Evolutionary conservation across 352 stramenopile genomes (phyloP).

Genomic region (Globisporangium rhizosaccharum): DNA sequence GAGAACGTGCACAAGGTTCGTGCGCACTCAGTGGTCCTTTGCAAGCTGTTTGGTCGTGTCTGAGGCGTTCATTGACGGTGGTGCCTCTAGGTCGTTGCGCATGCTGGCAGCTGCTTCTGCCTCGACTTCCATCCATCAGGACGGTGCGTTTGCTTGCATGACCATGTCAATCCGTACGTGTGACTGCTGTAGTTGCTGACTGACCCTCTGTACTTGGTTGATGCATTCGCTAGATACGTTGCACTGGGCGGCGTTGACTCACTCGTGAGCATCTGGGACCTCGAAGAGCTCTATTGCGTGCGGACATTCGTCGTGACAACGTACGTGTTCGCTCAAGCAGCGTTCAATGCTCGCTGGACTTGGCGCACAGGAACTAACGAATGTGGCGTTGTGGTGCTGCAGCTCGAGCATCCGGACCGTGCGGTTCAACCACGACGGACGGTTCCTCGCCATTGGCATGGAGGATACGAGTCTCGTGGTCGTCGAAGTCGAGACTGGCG

Average conservation of each 20-base stretch:
- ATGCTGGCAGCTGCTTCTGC: conserved; percentile 78
- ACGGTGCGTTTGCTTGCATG: conserved; percentile 24
- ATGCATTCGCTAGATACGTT: conserved; percentile 37
- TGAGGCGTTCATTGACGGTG: not conserved
- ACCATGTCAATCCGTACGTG: not conserved
- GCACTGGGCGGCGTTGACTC: conserved; percentile 78
- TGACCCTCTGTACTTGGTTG: not conserved
- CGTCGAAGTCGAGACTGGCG: conserved; percentile 54
- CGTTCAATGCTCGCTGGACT: not conserved
- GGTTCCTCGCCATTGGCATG: conserved; percentile 70
- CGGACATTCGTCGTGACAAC: conserved; percentile 79
- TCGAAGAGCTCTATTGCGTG: conserved; percentile 82
- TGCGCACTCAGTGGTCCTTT: not conserved
- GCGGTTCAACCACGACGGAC: conserved; percentile 70
- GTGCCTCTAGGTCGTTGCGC: conserved; percentile 43
- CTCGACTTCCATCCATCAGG: conserved; percentile 76
- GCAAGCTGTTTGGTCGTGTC: not conserved
- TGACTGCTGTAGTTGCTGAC: not conserved
- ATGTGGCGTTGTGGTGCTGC: not conserved
- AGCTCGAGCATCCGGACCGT: conserved; percentile 78
- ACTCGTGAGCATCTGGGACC: conserved; percentile 79
- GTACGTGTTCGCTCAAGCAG: conserved; percentile 18
- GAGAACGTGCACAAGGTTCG: conserved; percentile 78
- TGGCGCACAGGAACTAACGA: not conserved
- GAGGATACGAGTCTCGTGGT: conserved; percentile 71